Evolutionary conservation across 2,329 filamentous ascomycete species (phyloP).

Genomic region (Alternaria consortialis): DNA sequence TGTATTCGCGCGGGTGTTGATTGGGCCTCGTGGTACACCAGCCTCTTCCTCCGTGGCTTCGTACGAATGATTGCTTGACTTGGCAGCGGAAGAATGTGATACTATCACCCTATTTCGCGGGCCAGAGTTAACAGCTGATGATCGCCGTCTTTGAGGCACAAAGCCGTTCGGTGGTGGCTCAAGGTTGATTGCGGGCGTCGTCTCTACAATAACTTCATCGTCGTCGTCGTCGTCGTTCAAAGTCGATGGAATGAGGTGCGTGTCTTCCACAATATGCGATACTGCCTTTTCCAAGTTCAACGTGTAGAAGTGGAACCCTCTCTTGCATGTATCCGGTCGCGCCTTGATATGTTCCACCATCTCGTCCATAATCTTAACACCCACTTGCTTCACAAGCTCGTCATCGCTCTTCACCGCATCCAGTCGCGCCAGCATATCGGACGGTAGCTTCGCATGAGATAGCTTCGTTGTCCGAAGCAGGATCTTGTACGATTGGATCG

Average conservation of each 20-base stretch:
- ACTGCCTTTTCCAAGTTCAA: slow-evolving; percentile 96
- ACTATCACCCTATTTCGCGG: slow-evolving; percentile 90
- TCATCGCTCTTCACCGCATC: slow-evolving; percentile 80
- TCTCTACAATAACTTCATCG: slow-evolving; percentile 58
- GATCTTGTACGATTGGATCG: slow-evolving; percentile 97
- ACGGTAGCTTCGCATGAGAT: slow-evolving; percentile 85
- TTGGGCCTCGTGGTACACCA: slow-evolving; percentile 72
- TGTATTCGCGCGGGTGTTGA: slow-evolving; percentile 83
- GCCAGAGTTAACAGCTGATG: slow-evolving; percentile 82
- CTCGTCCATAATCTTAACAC: slow-evolving; percentile 84
- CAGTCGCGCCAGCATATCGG: slow-evolving; percentile 72
- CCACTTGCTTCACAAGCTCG: slow-evolving; percentile 80
- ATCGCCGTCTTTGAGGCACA: slow-evolving; percentile 62
- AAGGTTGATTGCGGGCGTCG: slow-evolving; percentile 53
- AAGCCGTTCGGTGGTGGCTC: slow-evolving; percentile 40
- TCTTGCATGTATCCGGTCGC: slow-evolving; percentile 53
- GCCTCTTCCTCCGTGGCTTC: slow-evolving; percentile 82
- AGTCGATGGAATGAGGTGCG: slow-evolving; percentile 76
- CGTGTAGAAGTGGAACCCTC: slow-evolving; percentile 97
- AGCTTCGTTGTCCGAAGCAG: slow-evolving; percentile 93
- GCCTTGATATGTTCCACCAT: slow-evolving; percentile 81
- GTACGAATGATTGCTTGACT: slow-evolving; percentile 57
- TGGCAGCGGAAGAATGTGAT: slow-evolving; percentile 66
- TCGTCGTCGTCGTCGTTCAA: slow-evolving; percentile 57
- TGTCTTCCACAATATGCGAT: slow-evolving; percentile 87